These are phyloP conservation scores for Aspergillus phoenicis DNA, from an alignment of 2,329 filamentous ascomycete genomes.

Conservation along the genomic window DNA sequence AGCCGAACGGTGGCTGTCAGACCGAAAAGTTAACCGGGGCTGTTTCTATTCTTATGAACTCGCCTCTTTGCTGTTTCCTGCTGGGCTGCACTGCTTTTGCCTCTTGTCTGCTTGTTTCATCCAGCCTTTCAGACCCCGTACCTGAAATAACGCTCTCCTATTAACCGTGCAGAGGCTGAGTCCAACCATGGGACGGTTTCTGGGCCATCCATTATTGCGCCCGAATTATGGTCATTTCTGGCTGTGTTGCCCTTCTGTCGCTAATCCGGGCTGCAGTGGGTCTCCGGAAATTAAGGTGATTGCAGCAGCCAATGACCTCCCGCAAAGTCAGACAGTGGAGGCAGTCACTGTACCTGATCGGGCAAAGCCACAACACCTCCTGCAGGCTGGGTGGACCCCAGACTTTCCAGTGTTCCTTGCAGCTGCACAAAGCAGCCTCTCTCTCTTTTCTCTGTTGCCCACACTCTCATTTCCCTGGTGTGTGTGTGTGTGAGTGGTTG, in stretches of 20 bases:
- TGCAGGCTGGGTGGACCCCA: neutral
- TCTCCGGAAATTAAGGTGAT: conserved; percentile 7
- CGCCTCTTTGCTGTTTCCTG: neutral
- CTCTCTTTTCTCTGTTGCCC: too few relatives aligned
- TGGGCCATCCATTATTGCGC: neutral
- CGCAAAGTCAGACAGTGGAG: neutral
- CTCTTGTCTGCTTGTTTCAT: neutral
- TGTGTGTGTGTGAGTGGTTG: neutral
- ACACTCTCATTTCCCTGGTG: too few relatives aligned
- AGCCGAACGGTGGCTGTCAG: neutral
- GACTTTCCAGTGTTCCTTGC: conserved; percentile 10
- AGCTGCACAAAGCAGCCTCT: neutral
- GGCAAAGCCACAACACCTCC: neutral
- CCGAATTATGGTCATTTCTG: neutral
- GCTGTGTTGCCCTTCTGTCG: neutral
- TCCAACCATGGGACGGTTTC: neutral
- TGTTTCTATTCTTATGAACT: conserved; percentile 3
- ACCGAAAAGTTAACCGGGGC: neutral
- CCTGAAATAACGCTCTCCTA: conserved; percentile 1
- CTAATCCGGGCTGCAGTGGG: neutral
- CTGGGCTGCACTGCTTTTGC: too few relatives aligned
- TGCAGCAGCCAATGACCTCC: neutral
- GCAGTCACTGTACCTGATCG: neutral
- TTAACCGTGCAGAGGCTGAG: neutral
- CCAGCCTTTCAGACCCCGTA: neutral